Conservation (phyloP, 257 asterid genomes). For the Henckelia pumila region DNA sequence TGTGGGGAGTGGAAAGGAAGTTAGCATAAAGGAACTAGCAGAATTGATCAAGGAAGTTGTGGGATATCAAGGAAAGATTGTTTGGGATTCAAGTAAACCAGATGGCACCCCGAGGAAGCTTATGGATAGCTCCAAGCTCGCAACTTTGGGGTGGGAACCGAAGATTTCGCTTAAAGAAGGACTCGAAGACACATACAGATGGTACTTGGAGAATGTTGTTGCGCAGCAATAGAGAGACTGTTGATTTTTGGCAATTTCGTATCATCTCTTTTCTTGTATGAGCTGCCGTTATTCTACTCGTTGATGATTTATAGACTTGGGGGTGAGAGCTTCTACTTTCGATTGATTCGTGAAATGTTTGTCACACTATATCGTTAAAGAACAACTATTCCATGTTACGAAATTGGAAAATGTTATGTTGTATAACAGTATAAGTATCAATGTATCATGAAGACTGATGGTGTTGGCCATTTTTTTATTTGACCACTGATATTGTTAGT, state of each 20-base stretch:
- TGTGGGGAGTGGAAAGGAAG: conserved; percentile 94
- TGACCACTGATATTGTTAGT: not conserved
- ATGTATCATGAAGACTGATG: not conserved
- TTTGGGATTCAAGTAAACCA: conserved; percentile 85
- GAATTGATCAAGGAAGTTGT: conserved; percentile 85
- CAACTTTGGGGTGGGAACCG: conserved; percentile 79
- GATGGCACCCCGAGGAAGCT: conserved; percentile 98
- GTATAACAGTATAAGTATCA: not conserved
- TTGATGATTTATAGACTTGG: conserved; percentile 12
- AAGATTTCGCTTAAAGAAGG: conserved; percentile 76
- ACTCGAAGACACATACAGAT: conserved; percentile 61
- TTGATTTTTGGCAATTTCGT: not conserved
- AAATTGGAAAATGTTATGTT: not conserved
- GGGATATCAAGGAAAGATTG: conserved; percentile 73
- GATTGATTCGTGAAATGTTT: not conserved
- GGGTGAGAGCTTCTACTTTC: conserved; percentile 14
- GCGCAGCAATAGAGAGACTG: conserved; percentile 28
- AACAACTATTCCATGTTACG: conserved; percentile 12
- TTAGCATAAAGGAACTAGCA: conserved; percentile 76
- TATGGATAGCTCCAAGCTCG: conserved; percentile 84
- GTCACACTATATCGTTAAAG: conserved; percentile 14
- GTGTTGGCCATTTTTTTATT: not conserved
- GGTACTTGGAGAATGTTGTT: conserved; percentile 73
- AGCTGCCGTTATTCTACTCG: not conserved
- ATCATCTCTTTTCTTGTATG: not conserved